These are phyloP conservation scores for Aspergillus hiratsukae DNA, from an alignment of 2,329 filamentous ascomycete genomes.

Conservation along the genomic window DNA sequence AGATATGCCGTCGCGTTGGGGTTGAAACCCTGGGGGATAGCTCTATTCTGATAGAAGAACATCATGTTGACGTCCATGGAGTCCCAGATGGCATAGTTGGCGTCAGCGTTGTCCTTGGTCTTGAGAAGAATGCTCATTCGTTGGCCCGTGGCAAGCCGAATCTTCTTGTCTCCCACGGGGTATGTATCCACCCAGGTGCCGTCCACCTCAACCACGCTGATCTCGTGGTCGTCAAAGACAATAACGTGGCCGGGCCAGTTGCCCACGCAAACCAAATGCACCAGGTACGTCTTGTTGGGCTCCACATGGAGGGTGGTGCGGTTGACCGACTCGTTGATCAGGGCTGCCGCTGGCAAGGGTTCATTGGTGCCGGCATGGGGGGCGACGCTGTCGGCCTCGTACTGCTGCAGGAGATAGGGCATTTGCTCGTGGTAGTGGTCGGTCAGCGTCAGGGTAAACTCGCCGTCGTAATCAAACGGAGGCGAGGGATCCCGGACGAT, in stretches of 20 bases:
- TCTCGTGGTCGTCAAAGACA: conserved; percentile 41
- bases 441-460: conserved; percentile 60
- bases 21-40: conserved; percentile 62
- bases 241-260: conserved; percentile 58
- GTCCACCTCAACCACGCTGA: conserved; percentile 37
- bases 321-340: conserved; percentile 68
- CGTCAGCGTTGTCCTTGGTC: conserved; percentile 55
- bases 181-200: conserved; percentile 31
- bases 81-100: conserved; percentile 63
- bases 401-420: conserved; percentile 43
- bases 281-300: conserved; percentile 66
- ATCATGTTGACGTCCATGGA: conserved; percentile 63
- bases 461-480: conserved; percentile 62
- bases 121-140: conserved; percentile 54
- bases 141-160: conserved; percentile 66
- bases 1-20: conserved; percentile 47
- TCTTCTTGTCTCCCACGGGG: conserved; percentile 51
- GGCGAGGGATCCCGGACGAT: conserved; percentile 60
- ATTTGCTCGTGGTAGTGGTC: conserved; percentile 68
- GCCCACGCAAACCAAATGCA: conserved; percentile 68
- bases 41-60: conserved; percentile 25
- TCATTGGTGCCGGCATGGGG: conserved; percentile 51
- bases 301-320: conserved; percentile 53
- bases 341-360: conserved; percentile 62
- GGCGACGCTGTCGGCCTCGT: conserved; percentile 36